These are phyloP conservation scores for Spathaspora arborariae DNA, from an alignment of 805 yeast species.

Conservation along the genomic window DNA sequence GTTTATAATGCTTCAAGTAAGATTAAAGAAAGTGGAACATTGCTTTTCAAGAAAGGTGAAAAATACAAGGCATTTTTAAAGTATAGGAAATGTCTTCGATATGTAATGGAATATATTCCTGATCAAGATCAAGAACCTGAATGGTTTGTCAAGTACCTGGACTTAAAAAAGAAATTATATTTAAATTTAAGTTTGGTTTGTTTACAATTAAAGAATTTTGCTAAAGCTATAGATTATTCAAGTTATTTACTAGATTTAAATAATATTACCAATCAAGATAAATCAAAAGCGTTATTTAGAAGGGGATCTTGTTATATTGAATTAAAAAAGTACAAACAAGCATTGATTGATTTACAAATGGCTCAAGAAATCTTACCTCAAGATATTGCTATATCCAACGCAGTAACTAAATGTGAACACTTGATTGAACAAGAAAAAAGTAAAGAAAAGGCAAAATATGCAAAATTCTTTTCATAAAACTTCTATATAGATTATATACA, in stretches of 20 bases:
- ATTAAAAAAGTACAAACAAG: constrained; percentile 45
- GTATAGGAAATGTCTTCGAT: constrained; percentile 62
- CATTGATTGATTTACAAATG: constrained; percentile 41
- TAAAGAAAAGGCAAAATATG: constrained; percentile 50
- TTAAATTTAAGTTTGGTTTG: constrained; percentile 57
- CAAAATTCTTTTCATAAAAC: constrained; percentile 53
- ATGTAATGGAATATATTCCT: constrained; percentile 69
- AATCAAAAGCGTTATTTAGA: constrained; percentile 59
- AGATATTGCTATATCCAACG: constrained; percentile 48
- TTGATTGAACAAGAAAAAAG: constrained; percentile 41
- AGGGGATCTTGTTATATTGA: constrained; percentile 45
- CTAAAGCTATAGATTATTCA: constrained; percentile 51
- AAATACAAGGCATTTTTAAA: constrained; percentile 54
- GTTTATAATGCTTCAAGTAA: constrained; percentile 48
- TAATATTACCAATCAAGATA: constrained; percentile 31
- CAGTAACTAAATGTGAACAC: constrained; percentile 38
- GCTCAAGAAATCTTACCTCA: constrained; percentile 44
- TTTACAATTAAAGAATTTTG: constrained; percentile 46
- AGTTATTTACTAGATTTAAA: constrained; percentile 53
- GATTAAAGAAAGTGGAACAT: constrained; percentile 67
- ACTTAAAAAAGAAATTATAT: constrained; percentile 50
- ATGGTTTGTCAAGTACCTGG: constrained; percentile 45
- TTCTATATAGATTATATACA: neutral
- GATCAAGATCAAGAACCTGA: constrained; percentile 61
- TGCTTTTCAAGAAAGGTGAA: constrained; percentile 52